Percentiles rank a stretch among this genome's conserved stretches.
phyloP scores from a whole-genome alignment of 148 eudicot species.

The Spergularia bocconei region DNA sequence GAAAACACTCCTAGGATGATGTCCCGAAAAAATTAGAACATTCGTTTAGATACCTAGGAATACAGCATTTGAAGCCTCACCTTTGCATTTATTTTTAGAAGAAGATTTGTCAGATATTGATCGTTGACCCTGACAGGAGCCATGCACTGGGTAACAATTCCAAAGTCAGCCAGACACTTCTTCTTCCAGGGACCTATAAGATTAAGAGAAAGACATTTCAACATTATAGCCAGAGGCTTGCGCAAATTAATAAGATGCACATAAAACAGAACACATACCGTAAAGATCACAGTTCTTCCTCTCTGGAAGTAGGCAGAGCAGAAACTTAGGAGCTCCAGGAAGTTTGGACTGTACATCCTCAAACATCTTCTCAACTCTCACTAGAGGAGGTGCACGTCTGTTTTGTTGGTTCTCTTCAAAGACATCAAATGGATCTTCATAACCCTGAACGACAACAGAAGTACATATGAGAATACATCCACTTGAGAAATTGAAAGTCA shows the following conservation, averaged over 20 bases:
- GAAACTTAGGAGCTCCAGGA: conserved; percentile 82
- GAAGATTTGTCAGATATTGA: conserved; percentile 78
- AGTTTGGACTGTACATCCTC: conserved; percentile 74
- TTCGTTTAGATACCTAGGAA: not conserved
- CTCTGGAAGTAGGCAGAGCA: conserved; percentile 88
- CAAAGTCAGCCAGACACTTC: conserved; percentile 71
- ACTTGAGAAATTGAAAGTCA: not conserved
- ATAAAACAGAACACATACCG: conserved; percentile 37
- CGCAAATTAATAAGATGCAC: not conserved
- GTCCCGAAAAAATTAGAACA: no score
- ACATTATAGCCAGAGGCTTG: not conserved
- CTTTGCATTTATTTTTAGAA: conserved; percentile 93
- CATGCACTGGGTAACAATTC: conserved; percentile 86
- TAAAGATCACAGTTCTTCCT: conserved; percentile 81
- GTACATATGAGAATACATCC: not conserved
- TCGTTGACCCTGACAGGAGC: conserved; percentile 81
- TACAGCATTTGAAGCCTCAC: conserved; percentile 26
- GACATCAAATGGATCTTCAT: conserved; percentile 70
- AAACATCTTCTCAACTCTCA: conserved; percentile 86
- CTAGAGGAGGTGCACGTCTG: conserved; percentile 80
- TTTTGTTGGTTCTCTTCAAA: conserved; percentile 72
- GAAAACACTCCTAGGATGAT: not conserved
- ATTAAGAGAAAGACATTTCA: conserved; percentile 1
- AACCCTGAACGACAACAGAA: conserved; percentile 29
- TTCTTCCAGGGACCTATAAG: conserved; percentile 88